Conservation (phyloP, 768 basidiomycete species). For the Kwoniella sp. region DNA sequence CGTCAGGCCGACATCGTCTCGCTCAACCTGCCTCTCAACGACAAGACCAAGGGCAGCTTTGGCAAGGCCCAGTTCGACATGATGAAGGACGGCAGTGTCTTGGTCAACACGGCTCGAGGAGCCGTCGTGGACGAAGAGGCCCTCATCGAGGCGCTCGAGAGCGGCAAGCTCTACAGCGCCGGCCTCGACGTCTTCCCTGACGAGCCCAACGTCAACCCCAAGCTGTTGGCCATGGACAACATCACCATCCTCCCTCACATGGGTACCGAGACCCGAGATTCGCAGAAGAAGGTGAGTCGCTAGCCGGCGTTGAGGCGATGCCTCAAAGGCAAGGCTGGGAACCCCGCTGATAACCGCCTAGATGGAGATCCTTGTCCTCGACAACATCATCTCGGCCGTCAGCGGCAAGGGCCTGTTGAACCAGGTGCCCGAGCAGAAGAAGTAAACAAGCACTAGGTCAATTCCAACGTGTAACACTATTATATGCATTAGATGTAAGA, state of each 20-base stretch:
- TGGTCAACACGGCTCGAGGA: constrained; percentile 87
- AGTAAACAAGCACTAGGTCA: not conserved
- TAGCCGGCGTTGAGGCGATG: not conserved
- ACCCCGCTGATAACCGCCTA: too few relatives aligned
- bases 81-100: constrained; percentile 70
- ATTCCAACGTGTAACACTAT: not conserved
- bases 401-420: constrained; percentile 40
- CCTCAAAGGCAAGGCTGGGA: too few relatives aligned
- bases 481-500: not conserved
- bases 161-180: constrained; percentile 77
- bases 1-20: constrained; percentile 74
- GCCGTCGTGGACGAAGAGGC: constrained; percentile 85
- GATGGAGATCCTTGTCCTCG: constrained; percentile 39
- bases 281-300: constrained; percentile 39
- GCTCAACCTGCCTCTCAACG: constrained; percentile 73
- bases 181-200: constrained; percentile 83
- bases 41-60: constrained; percentile 67
- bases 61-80: constrained; percentile 69
- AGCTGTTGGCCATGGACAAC: constrained; percentile 72
- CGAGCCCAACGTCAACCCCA: constrained; percentile 78
- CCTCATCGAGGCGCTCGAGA: constrained; percentile 75
- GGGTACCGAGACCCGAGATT: constrained; percentile 55
- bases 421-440: constrained; percentile 43
- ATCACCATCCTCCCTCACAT: constrained; percentile 85
- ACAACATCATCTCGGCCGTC: constrained; percentile 39